Evolutionary conservation across 1,139 yeast genomes (phyloP).

Genomic region (Debaryomyces udenii): DNA sequence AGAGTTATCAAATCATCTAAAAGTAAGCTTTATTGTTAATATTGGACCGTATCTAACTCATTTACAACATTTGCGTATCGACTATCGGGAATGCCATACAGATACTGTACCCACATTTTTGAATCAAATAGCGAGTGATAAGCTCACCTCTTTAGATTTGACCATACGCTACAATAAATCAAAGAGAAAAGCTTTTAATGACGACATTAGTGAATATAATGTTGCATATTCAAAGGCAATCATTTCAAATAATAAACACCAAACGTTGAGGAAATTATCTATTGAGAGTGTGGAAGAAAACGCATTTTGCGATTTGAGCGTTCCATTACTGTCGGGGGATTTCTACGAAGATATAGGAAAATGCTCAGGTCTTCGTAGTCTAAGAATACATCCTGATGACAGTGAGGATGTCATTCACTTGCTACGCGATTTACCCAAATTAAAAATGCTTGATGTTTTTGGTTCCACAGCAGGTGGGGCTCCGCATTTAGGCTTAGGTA

Average conservation of each 20-base stretch:
- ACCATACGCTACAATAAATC: constrained; percentile 45
- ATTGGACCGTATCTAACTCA: constrained; percentile 28
- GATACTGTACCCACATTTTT: constrained; percentile 50
- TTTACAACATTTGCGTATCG: constrained; percentile 39
- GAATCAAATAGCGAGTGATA: constrained; percentile 17
- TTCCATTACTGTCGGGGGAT: constrained; percentile 26
- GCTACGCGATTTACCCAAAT: constrained; percentile 27
- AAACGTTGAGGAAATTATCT: constrained; percentile 39
- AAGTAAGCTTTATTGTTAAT: constrained; percentile 32
- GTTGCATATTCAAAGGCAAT: constrained; percentile 35
- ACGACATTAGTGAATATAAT: constrained; percentile 26
- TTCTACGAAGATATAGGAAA: constrained; percentile 19
- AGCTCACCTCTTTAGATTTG: constrained; percentile 43
- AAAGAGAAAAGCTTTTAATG: constrained; percentile 25
- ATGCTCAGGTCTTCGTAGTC: constrained; percentile 28
- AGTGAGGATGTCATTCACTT: constrained; percentile 29
- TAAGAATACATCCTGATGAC: constrained; percentile 44
- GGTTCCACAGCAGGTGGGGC: constrained; percentile 58
- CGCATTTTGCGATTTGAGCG: constrained; percentile 29
- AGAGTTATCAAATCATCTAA: constrained; percentile 12
- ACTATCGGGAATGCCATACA: constrained; percentile 44
- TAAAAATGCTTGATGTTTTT: constrained; percentile 47
- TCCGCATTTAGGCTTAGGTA: constrained; percentile 58
- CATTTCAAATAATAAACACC: constrained; percentile 19
- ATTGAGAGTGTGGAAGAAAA: constrained; percentile 44